Conservation (phyloP, 2,329 filamentous ascomycete genomes). For the Colletotrichum sp. region DNA sequence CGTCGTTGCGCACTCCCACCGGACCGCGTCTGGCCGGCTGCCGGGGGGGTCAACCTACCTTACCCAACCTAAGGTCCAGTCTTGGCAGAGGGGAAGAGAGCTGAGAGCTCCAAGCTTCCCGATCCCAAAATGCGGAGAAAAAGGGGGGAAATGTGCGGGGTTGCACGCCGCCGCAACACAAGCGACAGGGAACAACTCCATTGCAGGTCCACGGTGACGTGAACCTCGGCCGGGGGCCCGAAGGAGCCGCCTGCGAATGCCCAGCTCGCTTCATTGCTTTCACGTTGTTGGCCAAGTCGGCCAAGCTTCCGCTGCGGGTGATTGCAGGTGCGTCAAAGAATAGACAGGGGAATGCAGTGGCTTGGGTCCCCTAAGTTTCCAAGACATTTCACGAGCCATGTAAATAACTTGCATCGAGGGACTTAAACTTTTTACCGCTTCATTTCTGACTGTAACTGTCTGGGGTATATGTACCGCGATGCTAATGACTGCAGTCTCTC, state of each 20-base stretch:
- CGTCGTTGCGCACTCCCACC: neutral
- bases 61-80: neutral
- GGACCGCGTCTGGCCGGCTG: neutral
- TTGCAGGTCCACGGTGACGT: neutral
- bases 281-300: neutral
- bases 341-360: neutral
- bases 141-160: slow-evolving; percentile 4
- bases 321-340: neutral
- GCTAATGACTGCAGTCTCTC: neutral
- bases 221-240: neutral
- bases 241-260: neutral
- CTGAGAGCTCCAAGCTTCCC: neutral
- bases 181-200: slow-evolving; percentile 5
- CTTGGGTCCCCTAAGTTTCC: neutral
- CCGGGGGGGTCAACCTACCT: neutral
- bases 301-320: neutral
- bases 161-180: neutral
- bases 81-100: slow-evolving; percentile 10
- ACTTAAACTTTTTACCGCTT: neutral
- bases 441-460: neutral
- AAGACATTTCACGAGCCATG: neutral
- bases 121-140: slow-evolving; percentile 20
- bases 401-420: neutral
- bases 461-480: slow-evolving; percentile 19
- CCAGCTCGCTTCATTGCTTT: neutral